A percentile compares a stretch with the other conserved stretches of the same genome.
Evolutionary conservation across 495 filamentous ascomycete species (phyloP).

Genomic region (Penicillium steckii): DNA sequence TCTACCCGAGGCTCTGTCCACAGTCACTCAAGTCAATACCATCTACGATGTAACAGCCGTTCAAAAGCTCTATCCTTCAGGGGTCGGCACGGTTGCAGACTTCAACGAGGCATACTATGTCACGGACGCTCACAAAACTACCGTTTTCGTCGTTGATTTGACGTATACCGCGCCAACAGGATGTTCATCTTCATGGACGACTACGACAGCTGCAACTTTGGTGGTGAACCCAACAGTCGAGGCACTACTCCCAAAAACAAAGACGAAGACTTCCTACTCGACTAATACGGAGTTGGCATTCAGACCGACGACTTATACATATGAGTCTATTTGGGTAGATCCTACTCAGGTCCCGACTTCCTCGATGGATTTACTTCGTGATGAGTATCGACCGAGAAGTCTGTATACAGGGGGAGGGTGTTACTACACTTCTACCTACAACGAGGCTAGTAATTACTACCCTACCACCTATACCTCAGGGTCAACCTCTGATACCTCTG

Average conservation of each 20-base stretch:
- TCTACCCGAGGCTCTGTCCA: constrained; percentile 30
- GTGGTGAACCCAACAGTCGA: constrained; percentile 14
- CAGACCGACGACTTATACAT: constrained; percentile 26
- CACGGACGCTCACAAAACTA: constrained; percentile 17
- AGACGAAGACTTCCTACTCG: constrained; percentile 28
- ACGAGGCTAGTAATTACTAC: not conserved
- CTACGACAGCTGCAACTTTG: constrained; percentile 17
- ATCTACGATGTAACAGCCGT: constrained; percentile 30
- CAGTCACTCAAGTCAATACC: constrained; percentile 25
- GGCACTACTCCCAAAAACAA: constrained; percentile 20
- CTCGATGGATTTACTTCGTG: constrained; percentile 23
- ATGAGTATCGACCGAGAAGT: constrained; percentile 15
- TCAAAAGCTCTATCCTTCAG: constrained; percentile 32
- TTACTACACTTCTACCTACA: constrained; percentile 1
- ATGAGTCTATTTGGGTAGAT: constrained; percentile 31
- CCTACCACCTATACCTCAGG: not conserved
- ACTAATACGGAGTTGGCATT: constrained; percentile 26
- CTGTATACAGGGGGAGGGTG: constrained; percentile 15
- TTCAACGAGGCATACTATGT: constrained; percentile 10
- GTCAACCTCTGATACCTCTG: no score
- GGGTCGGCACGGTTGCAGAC: constrained; percentile 15
- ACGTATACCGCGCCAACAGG: constrained; percentile 35
- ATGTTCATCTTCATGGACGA: constrained; percentile 33
- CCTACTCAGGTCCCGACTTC: constrained; percentile 28
- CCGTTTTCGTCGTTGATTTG: constrained; percentile 32